phyloP scores from a whole-genome alignment of 257 asterid genomes.

The Mentha longifolia region DNA sequence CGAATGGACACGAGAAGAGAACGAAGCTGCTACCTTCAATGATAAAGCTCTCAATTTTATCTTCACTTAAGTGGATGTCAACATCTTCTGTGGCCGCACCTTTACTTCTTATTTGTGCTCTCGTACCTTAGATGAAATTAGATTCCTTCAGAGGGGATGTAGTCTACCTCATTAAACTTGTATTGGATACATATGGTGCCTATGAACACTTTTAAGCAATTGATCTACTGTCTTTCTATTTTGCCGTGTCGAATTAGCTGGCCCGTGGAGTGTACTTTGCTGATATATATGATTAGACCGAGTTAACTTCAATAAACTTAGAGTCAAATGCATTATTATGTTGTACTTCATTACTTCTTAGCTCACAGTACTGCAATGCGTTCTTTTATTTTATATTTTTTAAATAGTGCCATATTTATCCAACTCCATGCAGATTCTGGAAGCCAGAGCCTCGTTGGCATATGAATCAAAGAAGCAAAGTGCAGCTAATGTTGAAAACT shows the following conservation, averaged over 20 bases:
- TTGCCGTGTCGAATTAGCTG: background rate
- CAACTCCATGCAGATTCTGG: conserved; percentile 59
- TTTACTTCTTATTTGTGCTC: background rate
- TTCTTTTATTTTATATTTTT: conserved; percentile 4
- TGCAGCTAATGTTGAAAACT: conserved; percentile 39
- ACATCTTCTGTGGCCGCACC: conserved; percentile 7
- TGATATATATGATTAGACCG: background rate
- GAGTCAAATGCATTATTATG: too few species aligned
- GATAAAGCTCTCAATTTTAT: too few species aligned
- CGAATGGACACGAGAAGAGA: too few species aligned
- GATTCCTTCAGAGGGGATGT: too few species aligned
- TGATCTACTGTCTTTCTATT: background rate
- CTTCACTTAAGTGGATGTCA: too few species aligned
- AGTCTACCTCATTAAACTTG: too few species aligned
- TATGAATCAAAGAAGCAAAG: conserved; percentile 53
- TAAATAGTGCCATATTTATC: background rate
- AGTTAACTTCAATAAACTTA: too few species aligned
- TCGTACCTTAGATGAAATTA: too few species aligned
- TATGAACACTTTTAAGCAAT: too few species aligned
- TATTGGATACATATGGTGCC: too few species aligned
- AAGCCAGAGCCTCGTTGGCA: conserved; percentile 71
- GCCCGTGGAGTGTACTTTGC: background rate
- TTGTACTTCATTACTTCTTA: too few species aligned
- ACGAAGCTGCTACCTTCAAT: too few species aligned
- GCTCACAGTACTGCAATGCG: background rate